These are phyloP conservation scores for Trametes pubescens DNA, from an alignment of 1,284 basidiomycete genomes.

Conservation along the genomic window DNA sequence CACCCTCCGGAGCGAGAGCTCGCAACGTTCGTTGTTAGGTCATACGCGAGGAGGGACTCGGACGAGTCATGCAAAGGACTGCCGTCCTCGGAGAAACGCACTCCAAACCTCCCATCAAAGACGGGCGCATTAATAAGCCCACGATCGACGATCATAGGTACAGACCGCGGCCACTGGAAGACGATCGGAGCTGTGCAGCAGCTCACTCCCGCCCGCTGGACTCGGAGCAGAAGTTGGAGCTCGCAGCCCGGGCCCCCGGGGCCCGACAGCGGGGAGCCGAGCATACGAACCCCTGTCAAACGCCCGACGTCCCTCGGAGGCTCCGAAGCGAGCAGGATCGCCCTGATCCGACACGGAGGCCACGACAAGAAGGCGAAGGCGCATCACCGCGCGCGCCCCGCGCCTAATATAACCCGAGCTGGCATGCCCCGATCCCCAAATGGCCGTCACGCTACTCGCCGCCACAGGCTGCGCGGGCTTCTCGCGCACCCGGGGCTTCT, in stretches of 20 bases:
- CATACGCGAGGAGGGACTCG: too few relatives aligned
- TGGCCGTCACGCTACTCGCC: too few relatives aligned
- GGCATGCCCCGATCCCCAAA: too few relatives aligned
- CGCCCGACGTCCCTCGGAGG: background rate
- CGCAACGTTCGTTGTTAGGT: too few relatives aligned
- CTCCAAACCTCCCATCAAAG: too few relatives aligned
- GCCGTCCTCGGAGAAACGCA: too few relatives aligned
- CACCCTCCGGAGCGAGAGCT: too few relatives aligned
- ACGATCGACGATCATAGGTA: too few relatives aligned
- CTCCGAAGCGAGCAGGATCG: background rate
- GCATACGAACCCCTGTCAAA: background rate
- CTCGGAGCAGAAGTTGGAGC: background rate
- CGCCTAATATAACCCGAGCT: background rate
- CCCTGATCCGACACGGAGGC: background rate
- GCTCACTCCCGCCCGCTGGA: background rate
- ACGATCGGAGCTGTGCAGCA: conserved; percentile 6
- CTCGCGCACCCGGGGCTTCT: too few relatives aligned
- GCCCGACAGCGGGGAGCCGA: conserved; percentile 3
- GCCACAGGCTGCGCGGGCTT: background rate
- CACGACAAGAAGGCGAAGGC: background rate
- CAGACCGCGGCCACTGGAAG: background rate
- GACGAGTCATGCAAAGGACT: too few relatives aligned
- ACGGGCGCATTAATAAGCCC: too few relatives aligned
- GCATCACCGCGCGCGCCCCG: background rate
- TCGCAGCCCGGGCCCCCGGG: background rate